Percentiles rank a stretch among this genome's conserved stretches.
These are phyloP conservation scores for Suhomyces sp. DNA, from an alignment of 805 yeast species.

Conservation along the genomic window DNA sequence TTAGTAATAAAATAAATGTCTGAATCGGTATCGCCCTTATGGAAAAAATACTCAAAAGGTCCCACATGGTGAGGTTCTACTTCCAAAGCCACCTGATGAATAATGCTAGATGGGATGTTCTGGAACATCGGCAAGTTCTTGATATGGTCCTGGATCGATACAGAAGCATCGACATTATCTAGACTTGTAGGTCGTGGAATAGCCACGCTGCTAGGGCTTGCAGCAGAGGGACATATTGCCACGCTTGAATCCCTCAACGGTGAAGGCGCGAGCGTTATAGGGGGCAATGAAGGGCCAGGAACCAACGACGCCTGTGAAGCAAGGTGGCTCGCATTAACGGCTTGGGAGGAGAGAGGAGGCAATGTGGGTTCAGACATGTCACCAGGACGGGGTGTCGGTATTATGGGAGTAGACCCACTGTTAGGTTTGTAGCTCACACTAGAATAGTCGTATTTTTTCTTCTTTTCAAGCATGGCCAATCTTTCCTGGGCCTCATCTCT, in stretches of 20 bases:
- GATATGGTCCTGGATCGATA: slow-evolving; percentile 56
- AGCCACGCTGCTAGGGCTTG: slow-evolving; percentile 15
- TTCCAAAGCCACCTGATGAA: slow-evolving; percentile 62
- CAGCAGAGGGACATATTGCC: slow-evolving; percentile 1
- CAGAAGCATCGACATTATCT: slow-evolving; percentile 48
- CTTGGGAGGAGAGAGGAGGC: slow-evolving; percentile 6
- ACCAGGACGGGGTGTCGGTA: background rate
- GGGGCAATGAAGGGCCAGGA: slow-evolving; percentile 16
- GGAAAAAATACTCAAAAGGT: slow-evolving; percentile 59
- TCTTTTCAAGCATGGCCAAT: slow-evolving; percentile 65
- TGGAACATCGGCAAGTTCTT: slow-evolving; percentile 58
- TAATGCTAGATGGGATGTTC: slow-evolving; percentile 52
- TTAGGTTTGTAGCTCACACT: slow-evolving; percentile 16
- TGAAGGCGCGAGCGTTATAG: slow-evolving; percentile 15
- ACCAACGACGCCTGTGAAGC: slow-evolving; percentile 10
- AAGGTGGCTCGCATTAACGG: slow-evolving; percentile 10
- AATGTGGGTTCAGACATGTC: background rate
- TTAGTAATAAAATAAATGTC: slow-evolving; percentile 64
- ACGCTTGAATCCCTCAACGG: slow-evolving; percentile 13
- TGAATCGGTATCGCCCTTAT: slow-evolving; percentile 56
- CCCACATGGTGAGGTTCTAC: slow-evolving; percentile 54
- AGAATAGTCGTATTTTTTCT: slow-evolving; percentile 44
- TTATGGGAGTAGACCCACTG: background rate
- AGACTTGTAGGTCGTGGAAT: slow-evolving; percentile 3
- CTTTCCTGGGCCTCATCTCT: slow-evolving; percentile 80